These are phyloP conservation scores for Citrus hindsii DNA, from an alignment of 345 rosid genomes.

Conservation along the genomic window DNA sequence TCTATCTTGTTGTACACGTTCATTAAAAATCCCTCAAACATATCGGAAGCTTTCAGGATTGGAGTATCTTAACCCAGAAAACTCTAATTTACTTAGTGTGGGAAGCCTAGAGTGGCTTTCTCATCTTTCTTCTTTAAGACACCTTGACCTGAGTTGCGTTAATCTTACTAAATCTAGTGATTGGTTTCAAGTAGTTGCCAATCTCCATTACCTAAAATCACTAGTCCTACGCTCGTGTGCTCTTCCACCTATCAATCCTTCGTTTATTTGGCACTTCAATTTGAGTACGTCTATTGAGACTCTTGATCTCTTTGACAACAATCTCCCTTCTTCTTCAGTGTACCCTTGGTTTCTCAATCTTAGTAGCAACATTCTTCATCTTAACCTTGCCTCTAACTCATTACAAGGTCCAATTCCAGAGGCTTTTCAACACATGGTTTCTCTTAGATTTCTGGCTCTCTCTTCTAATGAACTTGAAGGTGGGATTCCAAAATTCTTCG, in stretches of 20 bases:
- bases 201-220: neutral
- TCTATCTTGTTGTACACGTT: too few species aligned
- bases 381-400: neutral
- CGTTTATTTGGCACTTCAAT: neutral
- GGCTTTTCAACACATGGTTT: neutral
- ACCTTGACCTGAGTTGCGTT: neutral
- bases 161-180: neutral
- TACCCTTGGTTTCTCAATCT: too few species aligned
- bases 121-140: neutral
- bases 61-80: too few species aligned
- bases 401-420: constrained; percentile 2
- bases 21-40: too few species aligned
- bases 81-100: too few species aligned
- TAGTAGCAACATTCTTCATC: neutral
- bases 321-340: neutral
- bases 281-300: neutral
- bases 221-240: too few species aligned
- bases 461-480: too few species aligned
- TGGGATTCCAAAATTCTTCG: too few species aligned
- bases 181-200: neutral
- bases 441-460: neutral
- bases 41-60: too few species aligned
- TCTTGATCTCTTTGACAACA: neutral
- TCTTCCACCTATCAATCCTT: too few species aligned
- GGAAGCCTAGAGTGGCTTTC: constrained; percentile 14